Evolutionary conservation across 371 early-diverging fungal genomes (phyloP).

Genomic region (Syncephalastrum monosporum): DNA sequence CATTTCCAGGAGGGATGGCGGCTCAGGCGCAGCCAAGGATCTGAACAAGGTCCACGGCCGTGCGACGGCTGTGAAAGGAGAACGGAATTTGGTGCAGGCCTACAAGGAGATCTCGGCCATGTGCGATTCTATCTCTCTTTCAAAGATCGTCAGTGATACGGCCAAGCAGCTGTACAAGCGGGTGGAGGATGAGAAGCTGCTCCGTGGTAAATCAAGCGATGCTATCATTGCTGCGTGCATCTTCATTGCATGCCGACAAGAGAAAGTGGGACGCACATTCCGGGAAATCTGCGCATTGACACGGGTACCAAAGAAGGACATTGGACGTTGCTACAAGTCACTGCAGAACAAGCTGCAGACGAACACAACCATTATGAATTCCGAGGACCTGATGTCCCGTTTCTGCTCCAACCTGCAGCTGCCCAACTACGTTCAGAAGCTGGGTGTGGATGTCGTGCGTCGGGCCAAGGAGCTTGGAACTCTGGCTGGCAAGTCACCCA

Average conservation of each 20-base stretch:
- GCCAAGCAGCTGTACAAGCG: conserved; percentile 96
- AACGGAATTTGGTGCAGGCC: conserved; percentile 83
- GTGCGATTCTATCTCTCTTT: conserved; percentile 88
- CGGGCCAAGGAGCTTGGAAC: conserved; percentile 77
- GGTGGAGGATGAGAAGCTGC: conserved; percentile 84
- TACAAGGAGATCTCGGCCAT: conserved; percentile 93
- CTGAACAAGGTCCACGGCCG: conserved; percentile 77
- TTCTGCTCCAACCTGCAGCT: conserved; percentile 83
- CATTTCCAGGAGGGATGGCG: conserved; percentile 83
- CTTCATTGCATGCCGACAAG: conserved; percentile 95
- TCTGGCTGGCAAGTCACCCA: conserved; percentile 88
- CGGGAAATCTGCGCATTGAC: conserved; percentile 97
- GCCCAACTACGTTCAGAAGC: conserved; percentile 70
- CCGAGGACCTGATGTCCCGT: conserved; percentile 82
- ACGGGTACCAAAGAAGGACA: conserved; percentile 89
- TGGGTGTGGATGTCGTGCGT: conserved; percentile 70
- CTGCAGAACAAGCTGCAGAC: conserved; percentile 69
- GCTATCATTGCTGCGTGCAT: conserved; percentile 97
- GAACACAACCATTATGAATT: conserved; percentile 66
- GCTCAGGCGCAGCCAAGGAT: conserved; percentile 71
- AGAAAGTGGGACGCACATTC: conserved; percentile 93
- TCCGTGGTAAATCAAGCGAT: conserved; percentile 89
- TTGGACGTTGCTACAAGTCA: conserved; percentile 85
- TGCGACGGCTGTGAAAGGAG: conserved; percentile 73
- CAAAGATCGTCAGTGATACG: conserved; percentile 86